These are phyloP conservation scores for Naganishia vishniacii DNA, from an alignment of 768 basidiomycete species.

Conservation along the genomic window DNA sequence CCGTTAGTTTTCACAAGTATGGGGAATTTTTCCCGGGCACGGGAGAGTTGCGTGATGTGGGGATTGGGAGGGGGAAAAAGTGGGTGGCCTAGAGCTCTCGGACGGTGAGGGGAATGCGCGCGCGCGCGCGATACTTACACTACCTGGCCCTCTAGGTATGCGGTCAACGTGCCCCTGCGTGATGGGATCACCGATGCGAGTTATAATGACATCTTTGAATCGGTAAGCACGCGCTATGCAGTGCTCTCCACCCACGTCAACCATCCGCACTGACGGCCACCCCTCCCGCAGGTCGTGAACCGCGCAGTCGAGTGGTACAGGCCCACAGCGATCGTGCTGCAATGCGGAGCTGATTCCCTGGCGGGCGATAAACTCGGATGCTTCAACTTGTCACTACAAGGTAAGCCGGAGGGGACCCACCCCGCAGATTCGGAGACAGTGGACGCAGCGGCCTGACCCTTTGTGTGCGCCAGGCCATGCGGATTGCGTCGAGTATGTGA, in stretches of 20 bases:
- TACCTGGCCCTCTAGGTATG: slow-evolving; percentile 48
- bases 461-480: slow-evolving; percentile 68
- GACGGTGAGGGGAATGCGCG: too few relatives aligned
- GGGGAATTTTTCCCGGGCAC: slow-evolving; percentile 93
- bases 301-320: slow-evolving; percentile 80
- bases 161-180: slow-evolving; percentile 86
- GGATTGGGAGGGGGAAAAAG: slow-evolving; percentile 83
- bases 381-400: slow-evolving; percentile 88
- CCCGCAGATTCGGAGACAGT: not conserved
- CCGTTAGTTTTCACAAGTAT: slow-evolving; percentile 93
- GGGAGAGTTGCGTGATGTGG: slow-evolving; percentile 78
- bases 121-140: too few relatives aligned
- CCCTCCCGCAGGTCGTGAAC: slow-evolving; percentile 63
- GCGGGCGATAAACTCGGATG: slow-evolving; percentile 92
- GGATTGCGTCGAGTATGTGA: slow-evolving; percentile 93
- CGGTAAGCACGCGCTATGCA: slow-evolving; percentile 56
- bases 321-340: slow-evolving; percentile 80
- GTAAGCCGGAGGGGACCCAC: slow-evolving; percentile 33
- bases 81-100: too few relatives aligned
- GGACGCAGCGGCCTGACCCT: too few relatives aligned
- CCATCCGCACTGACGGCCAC: too few relatives aligned
- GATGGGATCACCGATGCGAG: slow-evolving; percentile 90
- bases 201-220: slow-evolving; percentile 82
- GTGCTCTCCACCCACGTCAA: too few relatives aligned
- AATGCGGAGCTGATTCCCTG: slow-evolving; percentile 93